Evolutionary conservation across 139 green algal genomes (phyloP), one percentile per base, ranked within the genome.

Genomic region (Pleodorina starrii): DNA sequence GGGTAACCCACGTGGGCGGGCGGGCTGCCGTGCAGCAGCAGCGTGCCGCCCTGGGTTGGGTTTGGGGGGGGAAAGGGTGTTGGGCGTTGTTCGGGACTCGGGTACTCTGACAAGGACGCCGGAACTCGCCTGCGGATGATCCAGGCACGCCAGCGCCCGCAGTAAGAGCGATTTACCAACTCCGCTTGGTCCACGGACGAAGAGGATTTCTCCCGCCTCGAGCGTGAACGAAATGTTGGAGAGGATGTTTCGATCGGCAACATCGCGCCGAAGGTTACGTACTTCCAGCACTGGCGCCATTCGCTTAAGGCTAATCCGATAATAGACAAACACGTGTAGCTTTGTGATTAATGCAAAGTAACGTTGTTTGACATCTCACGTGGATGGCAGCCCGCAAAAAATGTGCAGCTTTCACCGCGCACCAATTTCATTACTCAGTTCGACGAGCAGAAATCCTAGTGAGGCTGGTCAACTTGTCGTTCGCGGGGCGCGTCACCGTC

Each of bases 131-230:
- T 96, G 85, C 1, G 85, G 71, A 0, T 94, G 91, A 54, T 98
- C 93, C 0, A 98, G 87, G 27, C 74, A 92, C 0, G 96, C 96
- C 0, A 98, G 25, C 0, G 88, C 59, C 7, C 96, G 92, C 43
- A 99, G 90, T 9, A 99, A 84, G 16, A 98, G 90, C 32, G 90
- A 95, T 84, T 99, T 99, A 38, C 97, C 97, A 14, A 97, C 93
- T 6, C 97, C 96, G 14, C 84, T 94, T 1, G 97, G 95, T 0
- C 97, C 97, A 9, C 86, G 78, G 9, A 98, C 77, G 42, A 98
- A 97, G 0, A 96, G 66, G 0, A 93, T 91, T 25, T 97, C 92
- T 0, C 93, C 94, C 0, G 27, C 51, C 11, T 82, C 35, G 1
- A 97, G 29, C 19, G 43, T 50, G 60, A 97, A 96, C 44, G 48